phyloP scores from a whole-genome alignment of 768 basidiomycete species.

The Cystofilobasidium capitatum region DNA sequence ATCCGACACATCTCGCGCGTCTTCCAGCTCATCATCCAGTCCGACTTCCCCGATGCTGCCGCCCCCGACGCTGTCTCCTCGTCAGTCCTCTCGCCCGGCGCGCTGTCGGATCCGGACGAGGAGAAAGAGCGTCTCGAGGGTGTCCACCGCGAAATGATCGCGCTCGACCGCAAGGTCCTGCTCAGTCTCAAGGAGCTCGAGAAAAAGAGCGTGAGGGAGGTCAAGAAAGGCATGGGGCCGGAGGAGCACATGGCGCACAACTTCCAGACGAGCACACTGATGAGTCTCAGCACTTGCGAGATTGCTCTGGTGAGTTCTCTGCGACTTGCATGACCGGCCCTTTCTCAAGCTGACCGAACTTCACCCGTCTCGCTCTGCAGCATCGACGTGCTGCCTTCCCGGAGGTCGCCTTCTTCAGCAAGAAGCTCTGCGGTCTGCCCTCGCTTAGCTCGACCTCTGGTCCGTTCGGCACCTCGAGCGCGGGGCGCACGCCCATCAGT shows the following conservation, averaged over 20 bases:
- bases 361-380: background rate
- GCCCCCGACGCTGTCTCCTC: slow-evolving; percentile 8
- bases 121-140: background rate
- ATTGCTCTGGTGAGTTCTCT: background rate
- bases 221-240: slow-evolving; percentile 5
- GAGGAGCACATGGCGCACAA: slow-evolving; percentile 20
- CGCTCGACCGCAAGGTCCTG: slow-evolving; percentile 18
- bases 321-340: background rate
- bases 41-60: slow-evolving; percentile 1
- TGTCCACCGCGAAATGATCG: slow-evolving; percentile 21
- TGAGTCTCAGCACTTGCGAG: slow-evolving; percentile 2
- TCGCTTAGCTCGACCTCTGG: background rate
- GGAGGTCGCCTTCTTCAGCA: slow-evolving; percentile 24
- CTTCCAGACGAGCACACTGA: slow-evolving; percentile 16
- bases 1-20: slow-evolving; percentile 9
- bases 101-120: background rate
- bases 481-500: background rate
- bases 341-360: background rate
- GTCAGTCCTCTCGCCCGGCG: background rate
- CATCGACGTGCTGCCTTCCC: slow-evolving; percentile 20
- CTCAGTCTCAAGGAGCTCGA: slow-evolving; percentile 9
- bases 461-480: background rate
- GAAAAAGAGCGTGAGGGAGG: background rate
- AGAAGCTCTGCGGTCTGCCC: slow-evolving; percentile 18
- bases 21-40: slow-evolving; percentile 16